phyloP scores from a whole-genome alignment of 1,284 basidiomycete species.

The Ustilago tritici region DNA sequence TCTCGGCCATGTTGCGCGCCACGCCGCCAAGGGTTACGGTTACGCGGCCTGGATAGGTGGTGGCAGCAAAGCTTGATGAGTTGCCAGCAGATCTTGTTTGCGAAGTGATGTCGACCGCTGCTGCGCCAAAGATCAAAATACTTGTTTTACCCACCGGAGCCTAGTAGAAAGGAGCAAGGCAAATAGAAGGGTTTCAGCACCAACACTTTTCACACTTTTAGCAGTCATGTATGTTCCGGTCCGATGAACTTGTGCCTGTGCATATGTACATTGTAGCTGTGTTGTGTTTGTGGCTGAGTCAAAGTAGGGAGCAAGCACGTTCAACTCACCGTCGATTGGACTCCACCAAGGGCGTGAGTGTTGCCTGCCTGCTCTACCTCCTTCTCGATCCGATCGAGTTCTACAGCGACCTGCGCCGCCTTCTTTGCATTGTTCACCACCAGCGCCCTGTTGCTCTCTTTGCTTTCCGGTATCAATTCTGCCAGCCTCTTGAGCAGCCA shows the following conservation, averaged over 20 bases:
- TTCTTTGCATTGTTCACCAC: conserved; percentile 91
- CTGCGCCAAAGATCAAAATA: conserved; percentile 60
- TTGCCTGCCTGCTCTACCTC: conserved; percentile 20
- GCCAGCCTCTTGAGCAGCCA: conserved; percentile 89
- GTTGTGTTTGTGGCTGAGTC: not conserved
- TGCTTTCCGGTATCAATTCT: conserved; percentile 79
- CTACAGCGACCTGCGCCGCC: conserved; percentile 84
- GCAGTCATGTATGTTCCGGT: not conserved
- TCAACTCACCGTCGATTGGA: conserved; percentile 37
- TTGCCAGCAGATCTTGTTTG: conserved; percentile 29
- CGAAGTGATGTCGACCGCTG: conserved; percentile 65
- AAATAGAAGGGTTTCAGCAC: conserved; percentile 18
- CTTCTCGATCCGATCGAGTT: conserved; percentile 76
- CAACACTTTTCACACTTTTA: conserved; percentile 7
- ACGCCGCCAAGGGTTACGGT: conserved; percentile 87
- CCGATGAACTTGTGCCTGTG: not conserved
- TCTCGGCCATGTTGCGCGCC: conserved; percentile 91
- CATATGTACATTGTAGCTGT: conserved; percentile 27
- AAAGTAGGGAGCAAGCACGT: not conserved
- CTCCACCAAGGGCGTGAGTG: conserved; percentile 34
- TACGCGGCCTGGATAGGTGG: conserved; percentile 85
- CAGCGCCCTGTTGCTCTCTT: conserved; percentile 81
- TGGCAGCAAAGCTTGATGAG: conserved; percentile 27
- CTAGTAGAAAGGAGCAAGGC: not conserved
- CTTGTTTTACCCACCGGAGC: conserved; percentile 8